Evolutionary conservation across 192 early-diverging fungal species (phyloP).

Genomic region (Coemansia sp.): DNA sequence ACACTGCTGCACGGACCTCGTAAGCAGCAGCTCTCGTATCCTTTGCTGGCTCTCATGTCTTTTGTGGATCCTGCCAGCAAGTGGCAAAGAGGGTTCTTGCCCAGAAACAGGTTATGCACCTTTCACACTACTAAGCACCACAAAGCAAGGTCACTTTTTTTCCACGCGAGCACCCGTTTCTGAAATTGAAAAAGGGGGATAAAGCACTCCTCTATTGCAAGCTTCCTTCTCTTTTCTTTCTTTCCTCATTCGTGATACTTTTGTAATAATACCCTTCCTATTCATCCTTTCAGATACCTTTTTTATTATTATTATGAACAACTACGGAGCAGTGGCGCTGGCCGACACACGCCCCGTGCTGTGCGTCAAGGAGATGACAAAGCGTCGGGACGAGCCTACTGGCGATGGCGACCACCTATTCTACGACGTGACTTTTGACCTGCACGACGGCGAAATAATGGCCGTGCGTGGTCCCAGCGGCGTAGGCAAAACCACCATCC

Average conservation of each 20-base stretch:
- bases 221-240: conserved; percentile 1
- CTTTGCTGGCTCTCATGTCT: no score
- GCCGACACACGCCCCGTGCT: conserved; percentile 18
- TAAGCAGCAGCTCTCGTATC: not conserved
- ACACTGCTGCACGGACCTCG: not conserved
- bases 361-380: conserved; percentile 41
- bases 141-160: no score
- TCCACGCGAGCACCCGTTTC: no score
- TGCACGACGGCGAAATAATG: conserved; percentile 58
- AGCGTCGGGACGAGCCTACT: conserved; percentile 25
- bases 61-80: no score
- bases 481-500: conserved; percentile 79
- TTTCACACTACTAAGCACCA: no score
- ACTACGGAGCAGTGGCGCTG: conserved; percentile 17
- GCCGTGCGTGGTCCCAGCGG: conserved; percentile 71
- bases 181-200: not conserved
- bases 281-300: not conserved
- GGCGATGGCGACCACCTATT: conserved; percentile 36
- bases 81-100: no score
- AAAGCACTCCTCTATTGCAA: not conserved
- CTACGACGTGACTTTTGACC: conserved; percentile 57
- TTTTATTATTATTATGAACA: conserved; percentile 1
- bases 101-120: no score
- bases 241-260: not conserved
- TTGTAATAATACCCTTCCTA: not conserved